A percentile compares a stretch with the other conserved stretches of the same genome.
These are phyloP conservation scores for Wickerhamomyces queroliae DNA, from an alignment of 805 yeast genomes.

Conservation along the genomic window DNA sequence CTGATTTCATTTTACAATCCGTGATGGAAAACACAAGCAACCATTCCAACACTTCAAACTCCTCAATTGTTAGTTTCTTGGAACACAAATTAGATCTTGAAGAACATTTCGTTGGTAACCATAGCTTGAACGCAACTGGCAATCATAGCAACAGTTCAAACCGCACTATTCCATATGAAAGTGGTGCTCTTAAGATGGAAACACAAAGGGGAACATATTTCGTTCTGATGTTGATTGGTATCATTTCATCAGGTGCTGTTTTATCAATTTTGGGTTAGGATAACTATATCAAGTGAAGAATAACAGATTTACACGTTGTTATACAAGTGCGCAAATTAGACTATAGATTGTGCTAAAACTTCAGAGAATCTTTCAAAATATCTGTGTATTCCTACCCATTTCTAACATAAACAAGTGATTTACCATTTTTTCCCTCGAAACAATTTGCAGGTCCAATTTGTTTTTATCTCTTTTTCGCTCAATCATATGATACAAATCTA, in stretches of 20 bases:
- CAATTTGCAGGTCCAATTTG: no score
- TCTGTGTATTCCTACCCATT: no score
- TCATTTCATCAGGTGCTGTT: no score
- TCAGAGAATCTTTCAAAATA: no score
- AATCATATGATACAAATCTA: not conserved
- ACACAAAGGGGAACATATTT: not conserved
- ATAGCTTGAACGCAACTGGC: not conserved
- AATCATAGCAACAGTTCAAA: not conserved
- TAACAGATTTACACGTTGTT: no score
- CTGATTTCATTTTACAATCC: conserved; percentile 18
- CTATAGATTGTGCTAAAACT: no score
- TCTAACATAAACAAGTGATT: no score
- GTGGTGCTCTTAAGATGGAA: not conserved
- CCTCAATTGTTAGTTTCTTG: conserved; percentile 1
- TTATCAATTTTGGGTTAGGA: no score
- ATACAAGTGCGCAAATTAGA: no score
- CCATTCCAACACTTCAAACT: conserved; percentile 1
- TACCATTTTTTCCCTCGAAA: no score
- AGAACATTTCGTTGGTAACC: not conserved
- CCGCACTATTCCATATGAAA: not conserved
- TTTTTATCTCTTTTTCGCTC: not conserved
- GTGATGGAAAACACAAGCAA: conserved; percentile 10
- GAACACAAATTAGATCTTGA: conserved; percentile 1
- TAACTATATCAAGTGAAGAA: no score
- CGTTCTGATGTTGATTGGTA: not conserved